Conservation (phyloP, 257 asterid genomes). For the Voacanga thouarsii region DNA sequence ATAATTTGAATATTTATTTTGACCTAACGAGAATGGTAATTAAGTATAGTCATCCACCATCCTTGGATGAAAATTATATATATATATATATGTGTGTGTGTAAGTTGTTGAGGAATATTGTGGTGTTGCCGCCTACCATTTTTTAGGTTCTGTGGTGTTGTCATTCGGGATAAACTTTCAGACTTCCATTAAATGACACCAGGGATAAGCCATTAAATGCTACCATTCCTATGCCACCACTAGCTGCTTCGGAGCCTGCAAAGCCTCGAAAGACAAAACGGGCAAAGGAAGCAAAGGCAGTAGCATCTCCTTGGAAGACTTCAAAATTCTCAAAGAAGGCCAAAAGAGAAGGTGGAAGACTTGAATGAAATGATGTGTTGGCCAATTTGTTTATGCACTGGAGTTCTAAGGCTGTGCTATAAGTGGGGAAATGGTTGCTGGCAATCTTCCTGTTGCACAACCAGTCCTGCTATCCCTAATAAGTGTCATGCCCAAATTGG, state of each 20-base stretch:
- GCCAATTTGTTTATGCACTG: slow-evolving; percentile 80
- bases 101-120: too few relatives aligned
- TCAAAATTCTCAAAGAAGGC: slow-evolving; percentile 56
- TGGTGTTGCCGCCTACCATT: too few relatives aligned
- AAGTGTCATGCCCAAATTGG: slow-evolving; percentile 94
- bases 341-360: slow-evolving; percentile 60
- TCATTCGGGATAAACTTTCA: too few relatives aligned
- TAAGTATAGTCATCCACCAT: too few relatives aligned
- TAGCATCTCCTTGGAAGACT: slow-evolving; percentile 32
- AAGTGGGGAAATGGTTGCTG: slow-evolving; percentile 99
- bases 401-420: slow-evolving; percentile 79
- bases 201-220: slow-evolving; percentile 48
- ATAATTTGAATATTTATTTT: too few relatives aligned
- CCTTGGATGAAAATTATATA: too few relatives aligned
- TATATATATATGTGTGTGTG: too few relatives aligned
- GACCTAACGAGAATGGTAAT: too few relatives aligned
- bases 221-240: slow-evolving; percentile 45
- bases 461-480: slow-evolving; percentile 87
- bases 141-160: too few relatives aligned
- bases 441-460: slow-evolving; percentile 96
- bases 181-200: too few relatives aligned
- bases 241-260: slow-evolving; percentile 46
- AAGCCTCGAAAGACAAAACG: slow-evolving; percentile 62
- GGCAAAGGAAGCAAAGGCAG: slow-evolving; percentile 58
- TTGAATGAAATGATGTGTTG: slow-evolving; percentile 38